These are phyloP conservation scores for Cyclotella kingstonii DNA, from an alignment of 108 stramenopile genomes.

Conservation along the genomic window DNA sequence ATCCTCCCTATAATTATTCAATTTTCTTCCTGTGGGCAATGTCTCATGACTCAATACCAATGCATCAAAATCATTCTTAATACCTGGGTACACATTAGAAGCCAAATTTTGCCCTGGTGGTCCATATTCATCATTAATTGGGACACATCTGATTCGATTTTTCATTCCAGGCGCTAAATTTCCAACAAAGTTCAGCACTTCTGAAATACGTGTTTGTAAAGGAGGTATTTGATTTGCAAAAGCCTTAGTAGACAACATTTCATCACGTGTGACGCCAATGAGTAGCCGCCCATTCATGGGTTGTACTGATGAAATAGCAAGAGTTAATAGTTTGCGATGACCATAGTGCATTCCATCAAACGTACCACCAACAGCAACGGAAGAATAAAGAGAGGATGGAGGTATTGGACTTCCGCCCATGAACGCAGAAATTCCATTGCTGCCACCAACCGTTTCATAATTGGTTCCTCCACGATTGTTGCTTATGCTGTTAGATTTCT, in stretches of 20 bases:
- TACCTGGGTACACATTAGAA: conserved; percentile 22
- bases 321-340: conserved; percentile 84
- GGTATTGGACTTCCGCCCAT: conserved; percentile 64
- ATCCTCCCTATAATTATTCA: conserved; percentile 63
- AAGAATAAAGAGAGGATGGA: conserved; percentile 55
- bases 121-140: conserved; percentile 77
- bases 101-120: conserved; percentile 61
- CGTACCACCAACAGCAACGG: conserved; percentile 88
- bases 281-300: conserved; percentile 64
- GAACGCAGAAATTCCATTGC: conserved; percentile 9
- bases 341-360: conserved; percentile 95
- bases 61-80: conserved; percentile 68
- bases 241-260: conserved; percentile 72
- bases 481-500: conserved; percentile 8
- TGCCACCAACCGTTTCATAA: conserved; percentile 11
- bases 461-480: conserved; percentile 1
- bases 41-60: conserved; percentile 85
- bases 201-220: conserved; percentile 54
- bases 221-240: conserved; percentile 69
- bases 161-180: conserved; percentile 83
- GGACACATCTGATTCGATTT: conserved; percentile 71
- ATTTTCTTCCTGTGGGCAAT: conserved; percentile 63
- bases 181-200: conserved; percentile 71
- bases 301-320: conserved; percentile 78
- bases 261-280: conserved; percentile 83